These are phyloP conservation scores for Cercospora sp. DNA, from an alignment of 2,329 filamentous ascomycete species.

Conservation along the genomic window DNA sequence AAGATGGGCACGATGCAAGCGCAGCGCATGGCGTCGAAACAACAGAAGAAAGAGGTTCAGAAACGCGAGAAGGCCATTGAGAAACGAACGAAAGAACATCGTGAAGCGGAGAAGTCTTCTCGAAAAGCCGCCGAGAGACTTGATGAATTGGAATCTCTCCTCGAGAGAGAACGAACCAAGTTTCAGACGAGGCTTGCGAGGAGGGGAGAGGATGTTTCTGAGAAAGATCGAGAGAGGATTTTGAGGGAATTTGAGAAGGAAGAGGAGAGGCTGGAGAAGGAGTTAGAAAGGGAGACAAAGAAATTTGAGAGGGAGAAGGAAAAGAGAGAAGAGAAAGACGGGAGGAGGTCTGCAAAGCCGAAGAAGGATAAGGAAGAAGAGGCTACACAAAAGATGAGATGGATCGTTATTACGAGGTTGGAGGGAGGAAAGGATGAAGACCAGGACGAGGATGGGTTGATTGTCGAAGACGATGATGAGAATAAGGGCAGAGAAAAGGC, in stretches of 20 bases:
- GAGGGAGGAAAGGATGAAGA: conserved; percentile 14
- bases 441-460: background rate
- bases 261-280: conserved; percentile 14
- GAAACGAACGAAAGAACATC: conserved; percentile 19
- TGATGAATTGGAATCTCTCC: conserved; percentile 17
- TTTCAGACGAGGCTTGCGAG: conserved; percentile 5
- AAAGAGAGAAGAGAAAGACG: conserved; percentile 13
- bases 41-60: conserved; percentile 24
- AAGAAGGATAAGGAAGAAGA: conserved; percentile 24
- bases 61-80: conserved; percentile 11
- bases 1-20: conserved; percentile 26
- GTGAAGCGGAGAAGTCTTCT: conserved; percentile 2
- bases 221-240: conserved; percentile 11
- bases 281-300: conserved; percentile 15
- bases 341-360: background rate
- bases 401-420: conserved; percentile 30
- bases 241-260: conserved; percentile 17
- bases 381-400: conserved; percentile 33
- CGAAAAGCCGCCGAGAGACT: conserved; percentile 24
- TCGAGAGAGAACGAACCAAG: conserved; percentile 16
- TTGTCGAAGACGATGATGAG: background rate
- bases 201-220: background rate
- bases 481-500: background rate
- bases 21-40: conserved; percentile 24
- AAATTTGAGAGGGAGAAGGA: conserved; percentile 19